A percentile compares a stretch with the other conserved stretches of the same genome.
Conservation (phyloP, 2,329 filamentous ascomycete genomes). For the Ceratocystis diversiconidia region DNA sequence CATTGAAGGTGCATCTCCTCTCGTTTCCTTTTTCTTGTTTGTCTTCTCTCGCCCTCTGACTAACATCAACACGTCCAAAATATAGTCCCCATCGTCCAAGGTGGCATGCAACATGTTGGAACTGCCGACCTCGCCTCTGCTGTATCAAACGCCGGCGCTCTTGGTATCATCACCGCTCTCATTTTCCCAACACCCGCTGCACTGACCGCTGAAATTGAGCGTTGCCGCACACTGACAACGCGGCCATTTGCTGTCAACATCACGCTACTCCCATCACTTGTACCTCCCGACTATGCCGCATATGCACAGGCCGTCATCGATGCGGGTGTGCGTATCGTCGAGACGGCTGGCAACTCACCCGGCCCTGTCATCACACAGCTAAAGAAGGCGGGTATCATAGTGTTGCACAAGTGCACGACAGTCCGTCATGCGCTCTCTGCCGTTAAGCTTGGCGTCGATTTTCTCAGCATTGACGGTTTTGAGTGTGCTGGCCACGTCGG, state of each 20-base stretch:
- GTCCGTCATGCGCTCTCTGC: constrained; percentile 87
- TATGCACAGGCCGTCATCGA: constrained; percentile 90
- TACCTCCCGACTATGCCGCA: constrained; percentile 80
- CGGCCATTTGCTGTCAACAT: constrained; percentile 87
- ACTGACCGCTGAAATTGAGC: constrained; percentile 83
- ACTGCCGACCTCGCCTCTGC: constrained; percentile 65
- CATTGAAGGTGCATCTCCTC: constrained; percentile 32
- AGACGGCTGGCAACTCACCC: constrained; percentile 79
- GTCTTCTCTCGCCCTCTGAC: not conserved
- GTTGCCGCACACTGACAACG: constrained; percentile 64
- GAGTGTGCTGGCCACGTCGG: constrained; percentile 88
- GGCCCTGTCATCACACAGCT: constrained; percentile 82
- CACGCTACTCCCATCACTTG: constrained; percentile 77
- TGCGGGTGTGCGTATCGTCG: constrained; percentile 80
- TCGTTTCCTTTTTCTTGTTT: not conserved
- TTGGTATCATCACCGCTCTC: constrained; percentile 72
- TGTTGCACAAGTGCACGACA: constrained; percentile 96
- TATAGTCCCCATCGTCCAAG: constrained; percentile 66
- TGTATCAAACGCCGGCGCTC: constrained; percentile 67
- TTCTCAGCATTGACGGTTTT: constrained; percentile 92
- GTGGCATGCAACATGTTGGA: constrained; percentile 77
- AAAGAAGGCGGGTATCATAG: constrained; percentile 61
- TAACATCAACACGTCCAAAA: not conserved
- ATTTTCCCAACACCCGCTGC: constrained; percentile 88
- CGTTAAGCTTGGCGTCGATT: constrained; percentile 88